A percentile compares a stretch with the other conserved stretches of the same genome.
Conservation (phyloP, 345 rosid genomes). For the Sisymbrium altissimum region DNA sequence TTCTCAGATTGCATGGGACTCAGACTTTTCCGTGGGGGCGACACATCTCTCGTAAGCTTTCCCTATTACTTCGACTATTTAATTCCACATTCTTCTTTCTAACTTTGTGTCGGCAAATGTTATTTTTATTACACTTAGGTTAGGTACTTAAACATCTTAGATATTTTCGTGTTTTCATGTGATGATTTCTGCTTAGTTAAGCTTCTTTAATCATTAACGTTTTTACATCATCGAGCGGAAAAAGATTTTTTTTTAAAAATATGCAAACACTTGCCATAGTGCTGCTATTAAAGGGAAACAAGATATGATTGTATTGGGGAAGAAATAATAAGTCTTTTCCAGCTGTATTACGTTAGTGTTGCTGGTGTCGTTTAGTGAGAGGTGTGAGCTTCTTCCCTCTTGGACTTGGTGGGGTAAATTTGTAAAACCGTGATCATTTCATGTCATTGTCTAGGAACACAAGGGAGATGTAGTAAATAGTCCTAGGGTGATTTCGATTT, state of each 20-base stretch:
- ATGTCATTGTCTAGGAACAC: slow-evolving; percentile 22
- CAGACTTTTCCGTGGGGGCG: slow-evolving; percentile 60
- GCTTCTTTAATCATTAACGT: slow-evolving; percentile 8
- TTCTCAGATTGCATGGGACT: slow-evolving; percentile 67
- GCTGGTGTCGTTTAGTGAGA: slow-evolving; percentile 33
- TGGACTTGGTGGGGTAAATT: slow-evolving; percentile 20
- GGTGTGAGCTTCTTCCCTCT: slow-evolving; percentile 13
- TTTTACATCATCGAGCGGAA: slow-evolving; percentile 1
- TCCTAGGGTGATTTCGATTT: slow-evolving; percentile 1
- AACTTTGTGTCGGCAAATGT: slow-evolving; percentile 23
- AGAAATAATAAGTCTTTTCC: slow-evolving; percentile 6
- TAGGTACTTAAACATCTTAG: neutral
- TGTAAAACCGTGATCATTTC: slow-evolving; percentile 10
- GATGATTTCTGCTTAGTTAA: slow-evolving; percentile 7
- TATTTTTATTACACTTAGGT: neutral
- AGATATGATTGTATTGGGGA: slow-evolving; percentile 23
- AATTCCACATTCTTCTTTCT: neutral
- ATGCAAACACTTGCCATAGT: slow-evolving; percentile 20
- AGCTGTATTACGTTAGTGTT: slow-evolving; percentile 33
- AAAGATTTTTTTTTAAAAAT: neutral
- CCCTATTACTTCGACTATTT: no score
- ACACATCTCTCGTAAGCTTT: slow-evolving; percentile 57
- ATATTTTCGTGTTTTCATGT: slow-evolving; percentile 1
- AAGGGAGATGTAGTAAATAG: neutral
- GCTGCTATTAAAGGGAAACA: slow-evolving; percentile 13